phyloP scores from a whole-genome alignment of 176 grass and related monocot species.

The Dendrocalamus sinicus region DNA sequence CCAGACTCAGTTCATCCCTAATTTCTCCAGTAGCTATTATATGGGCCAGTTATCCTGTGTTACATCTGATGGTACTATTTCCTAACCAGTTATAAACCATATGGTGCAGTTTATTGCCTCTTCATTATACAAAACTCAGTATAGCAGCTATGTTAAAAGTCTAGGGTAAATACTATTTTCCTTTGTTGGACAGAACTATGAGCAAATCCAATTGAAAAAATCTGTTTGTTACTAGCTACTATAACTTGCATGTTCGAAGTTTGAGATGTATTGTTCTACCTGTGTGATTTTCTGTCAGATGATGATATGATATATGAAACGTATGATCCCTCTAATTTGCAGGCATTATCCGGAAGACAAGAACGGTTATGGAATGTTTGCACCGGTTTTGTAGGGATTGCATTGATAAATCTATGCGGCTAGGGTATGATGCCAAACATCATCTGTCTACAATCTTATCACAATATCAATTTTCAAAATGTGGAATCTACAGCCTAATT shows the following conservation, averaged over 20 bases:
- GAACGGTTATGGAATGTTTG: slow-evolving; percentile 85
- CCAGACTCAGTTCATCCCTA: not conserved
- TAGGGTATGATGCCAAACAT: slow-evolving; percentile 58
- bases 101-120: not conserved
- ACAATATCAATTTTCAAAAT: not conserved
- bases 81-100: slow-evolving; percentile 7
- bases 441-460: slow-evolving; percentile 1
- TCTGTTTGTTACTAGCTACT: not conserved
- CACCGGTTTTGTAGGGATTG: slow-evolving; percentile 84
- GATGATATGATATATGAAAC: not conserved
- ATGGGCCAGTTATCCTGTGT: not conserved
- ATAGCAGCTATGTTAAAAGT: not conserved
- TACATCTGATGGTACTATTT: slow-evolving; percentile 28
- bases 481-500: not conserved
- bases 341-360: slow-evolving; percentile 83
- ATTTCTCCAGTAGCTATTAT: slow-evolving; percentile 10
- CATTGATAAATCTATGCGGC: slow-evolving; percentile 86
- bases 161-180: not conserved
- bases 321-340: slow-evolving; percentile 14
- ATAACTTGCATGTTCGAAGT: slow-evolving; percentile 16
- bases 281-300: slow-evolving; percentile 34
- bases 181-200: not conserved
- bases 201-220: slow-evolving; percentile 11
- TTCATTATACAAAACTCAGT: not conserved
- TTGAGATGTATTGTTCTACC: slow-evolving; percentile 29